A percentile compares a stretch with the other conserved stretches of the same genome.
Conservation (phyloP, 108 stramenopile species). For the Cyclotella kingstonii region DNA sequence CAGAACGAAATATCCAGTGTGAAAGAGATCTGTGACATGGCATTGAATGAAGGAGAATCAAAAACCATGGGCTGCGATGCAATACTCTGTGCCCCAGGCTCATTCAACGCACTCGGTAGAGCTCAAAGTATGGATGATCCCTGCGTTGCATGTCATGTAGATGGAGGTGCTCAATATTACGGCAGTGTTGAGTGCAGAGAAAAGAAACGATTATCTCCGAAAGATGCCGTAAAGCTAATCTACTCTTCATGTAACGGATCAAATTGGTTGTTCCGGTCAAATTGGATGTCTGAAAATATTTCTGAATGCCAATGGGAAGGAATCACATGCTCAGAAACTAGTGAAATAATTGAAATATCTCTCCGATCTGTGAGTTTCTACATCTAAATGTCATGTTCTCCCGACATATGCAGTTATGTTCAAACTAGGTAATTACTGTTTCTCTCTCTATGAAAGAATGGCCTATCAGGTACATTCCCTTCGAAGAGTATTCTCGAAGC, state of each 20-base stretch:
- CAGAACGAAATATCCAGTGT: conserved; percentile 11
- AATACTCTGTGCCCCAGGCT: conserved; percentile 16
- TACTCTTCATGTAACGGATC: conserved; percentile 22
- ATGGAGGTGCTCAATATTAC: conserved; percentile 13
- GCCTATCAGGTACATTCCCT: conserved; percentile 13
- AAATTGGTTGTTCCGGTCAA: conserved; percentile 19
- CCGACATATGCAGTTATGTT: neutral
- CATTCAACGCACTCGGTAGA: conserved; percentile 20
- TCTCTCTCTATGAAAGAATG: conserved; percentile 2
- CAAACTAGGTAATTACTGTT: no score
- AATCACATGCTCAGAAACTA: conserved; percentile 18
- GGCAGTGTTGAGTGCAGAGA: conserved; percentile 49
- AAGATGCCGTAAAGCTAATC: conserved; percentile 12
- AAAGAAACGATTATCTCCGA: neutral
- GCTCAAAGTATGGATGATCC: conserved; percentile 1
- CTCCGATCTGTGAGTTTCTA: conserved; percentile 16
- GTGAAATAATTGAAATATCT: conserved; percentile 15
- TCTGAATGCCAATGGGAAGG: conserved; percentile 31
- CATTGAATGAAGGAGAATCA: neutral
- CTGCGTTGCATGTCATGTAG: conserved; percentile 44
- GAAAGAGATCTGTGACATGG: conserved; percentile 11
- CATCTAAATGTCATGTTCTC: neutral
- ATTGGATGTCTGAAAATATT: conserved; percentile 25
- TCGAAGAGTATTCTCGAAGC: conserved; percentile 7
- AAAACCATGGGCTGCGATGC: conserved; percentile 8